Evolutionary conservation across 257 asterid species (phyloP).

Genomic region (Paulownia fortunei): DNA sequence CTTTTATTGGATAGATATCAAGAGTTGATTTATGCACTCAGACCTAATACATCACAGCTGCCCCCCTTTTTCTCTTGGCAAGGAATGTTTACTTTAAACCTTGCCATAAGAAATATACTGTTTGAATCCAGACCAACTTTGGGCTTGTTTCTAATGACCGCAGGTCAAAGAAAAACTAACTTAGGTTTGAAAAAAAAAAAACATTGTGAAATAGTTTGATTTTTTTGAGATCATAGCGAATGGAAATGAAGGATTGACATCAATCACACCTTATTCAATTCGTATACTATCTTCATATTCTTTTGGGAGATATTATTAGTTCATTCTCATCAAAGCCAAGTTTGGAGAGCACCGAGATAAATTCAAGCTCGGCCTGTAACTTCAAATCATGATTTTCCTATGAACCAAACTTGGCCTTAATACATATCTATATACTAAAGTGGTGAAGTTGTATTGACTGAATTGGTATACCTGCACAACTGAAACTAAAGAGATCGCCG

Average conservation of each 20-base stretch:
- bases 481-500: constrained; percentile 80
- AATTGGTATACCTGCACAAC: constrained; percentile 68
- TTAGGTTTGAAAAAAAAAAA: background rate
- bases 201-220: background rate
- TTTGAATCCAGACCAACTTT: background rate
- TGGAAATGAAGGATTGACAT: background rate
- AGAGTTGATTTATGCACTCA: background rate
- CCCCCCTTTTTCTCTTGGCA: background rate
- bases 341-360: background rate
- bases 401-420: constrained; percentile 11
- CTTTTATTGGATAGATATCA: background rate
- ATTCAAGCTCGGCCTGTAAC: constrained; percentile 12
- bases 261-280: background rate
- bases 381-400: background rate
- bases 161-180: background rate
- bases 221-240: background rate
- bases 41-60: constrained; percentile 9
- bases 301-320: background rate
- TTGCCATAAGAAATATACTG: background rate
- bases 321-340: background rate
- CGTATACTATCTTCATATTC: background rate
- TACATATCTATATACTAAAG: background rate
- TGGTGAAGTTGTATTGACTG: constrained; percentile 22
- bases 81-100: constrained; percentile 1
- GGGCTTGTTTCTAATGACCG: background rate